Conservation (phyloP, 2,329 filamentous ascomycete genomes). For the Colletotrichum lini region DNA sequence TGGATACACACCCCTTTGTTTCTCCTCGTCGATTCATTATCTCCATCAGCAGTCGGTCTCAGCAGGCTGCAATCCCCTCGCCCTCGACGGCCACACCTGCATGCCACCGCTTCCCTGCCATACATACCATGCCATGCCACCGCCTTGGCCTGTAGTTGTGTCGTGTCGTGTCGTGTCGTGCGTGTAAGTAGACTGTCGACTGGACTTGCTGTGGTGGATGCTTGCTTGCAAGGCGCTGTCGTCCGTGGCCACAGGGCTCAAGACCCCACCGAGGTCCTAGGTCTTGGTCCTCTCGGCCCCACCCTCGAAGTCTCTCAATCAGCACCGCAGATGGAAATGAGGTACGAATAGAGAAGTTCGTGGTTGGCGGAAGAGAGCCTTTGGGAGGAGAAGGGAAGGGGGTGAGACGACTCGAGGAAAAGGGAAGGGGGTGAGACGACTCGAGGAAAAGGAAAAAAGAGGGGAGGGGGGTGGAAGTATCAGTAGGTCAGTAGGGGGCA, state of each 20-base stretch:
- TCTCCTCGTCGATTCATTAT: neutral
- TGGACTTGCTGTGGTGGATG: neutral
- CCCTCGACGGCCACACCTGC: neutral
- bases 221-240: constrained; percentile 1
- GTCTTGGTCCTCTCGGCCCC: neutral
- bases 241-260: neutral
- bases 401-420: neutral
- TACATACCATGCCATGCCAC: neutral
- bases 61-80: neutral
- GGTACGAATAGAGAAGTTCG: constrained; percentile 18
- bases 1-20: neutral
- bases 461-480: too few relatives aligned
- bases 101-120: constrained; percentile 4
- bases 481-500: neutral
- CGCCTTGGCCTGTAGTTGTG: neutral
- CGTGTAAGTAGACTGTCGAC: too few relatives aligned
- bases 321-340: constrained; percentile 28
- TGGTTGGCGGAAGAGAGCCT: neutral
- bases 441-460: neutral
- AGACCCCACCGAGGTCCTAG: neutral
- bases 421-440: neutral
- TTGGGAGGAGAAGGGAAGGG: neutral
- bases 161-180: too few relatives aligned
- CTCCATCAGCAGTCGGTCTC: neutral
- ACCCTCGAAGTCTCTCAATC: constrained; percentile 32